Evolutionary conservation across 2,329 filamentous ascomycete species (phyloP), one percentile per base, ranked within the genome.

Genomic region (Mollisiaceae sp.): DNA sequence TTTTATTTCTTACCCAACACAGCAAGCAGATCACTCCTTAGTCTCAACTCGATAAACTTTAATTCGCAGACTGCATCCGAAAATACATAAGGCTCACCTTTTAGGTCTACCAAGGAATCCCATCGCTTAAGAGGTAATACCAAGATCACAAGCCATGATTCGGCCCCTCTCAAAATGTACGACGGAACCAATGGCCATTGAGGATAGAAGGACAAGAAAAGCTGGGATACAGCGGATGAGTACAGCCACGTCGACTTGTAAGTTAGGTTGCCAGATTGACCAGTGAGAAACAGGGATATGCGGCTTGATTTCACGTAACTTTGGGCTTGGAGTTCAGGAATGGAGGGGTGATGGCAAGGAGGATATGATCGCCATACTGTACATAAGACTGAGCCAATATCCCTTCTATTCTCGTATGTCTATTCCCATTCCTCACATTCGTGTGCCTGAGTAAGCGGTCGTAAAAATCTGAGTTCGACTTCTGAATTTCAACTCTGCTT

Each of bases 231-330:
- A 24, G n/a, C 24, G 50, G 45, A 27, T n/a, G 20, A 22, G 20
- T 24, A 50, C 45, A 50, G 45, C 45, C 45, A 50, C 45, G 15
- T 8, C 20, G 8, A 47, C n/a, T n/a, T n/a, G n/a, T n/a, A 18
- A 18, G 43, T 20, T 20, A 47, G 43, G 15, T 47, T n/a, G n/a
- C 8, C 3, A 18, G 14, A 47, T 47, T 47, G n/a, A 22, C 4
- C 2, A 22, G 18, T 47, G 14, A 20, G 11, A 27, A 50, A 24
- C 8, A 27, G 11, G 20, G 45, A 50, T 22, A 24, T 15, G n/a
- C 2, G 41, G n/a, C 14, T n/a, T 43, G 45, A n/a, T 50, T 50
- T 50, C 45, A 50, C 45, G 45, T 50, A 50, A 50, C 6, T 50
- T 43, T 18, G 15, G 24, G 50, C 24, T 54, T 15, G 50, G 5